Percentiles rank a stretch among this genome's conserved stretches.
phyloP scores from a whole-genome alignment of 441 rosid species.

The Geranium incanum region DNA sequence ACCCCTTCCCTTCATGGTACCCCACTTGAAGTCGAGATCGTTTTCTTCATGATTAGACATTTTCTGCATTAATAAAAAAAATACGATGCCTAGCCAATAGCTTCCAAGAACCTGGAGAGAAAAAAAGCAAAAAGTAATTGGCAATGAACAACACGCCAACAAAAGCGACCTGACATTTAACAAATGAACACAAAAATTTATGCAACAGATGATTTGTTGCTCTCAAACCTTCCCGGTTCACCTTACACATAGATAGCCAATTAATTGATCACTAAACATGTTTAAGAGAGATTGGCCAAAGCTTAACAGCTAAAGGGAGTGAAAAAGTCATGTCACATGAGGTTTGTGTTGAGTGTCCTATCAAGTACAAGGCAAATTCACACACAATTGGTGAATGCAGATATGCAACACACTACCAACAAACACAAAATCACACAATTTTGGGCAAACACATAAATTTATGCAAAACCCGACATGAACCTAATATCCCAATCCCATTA shows the following conservation, averaged over 20 bases:
- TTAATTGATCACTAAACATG: background rate
- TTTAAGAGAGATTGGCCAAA: background rate
- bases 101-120: background rate
- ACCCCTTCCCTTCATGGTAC: constrained; percentile 26
- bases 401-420: background rate
- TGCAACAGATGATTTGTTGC: background rate
- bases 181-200: background rate
- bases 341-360: background rate
- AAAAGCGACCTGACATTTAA: background rate
- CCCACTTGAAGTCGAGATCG: constrained; percentile 36
- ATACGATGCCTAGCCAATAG: background rate
- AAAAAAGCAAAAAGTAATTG: background rate
- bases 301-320: background rate
- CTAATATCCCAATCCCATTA: no score
- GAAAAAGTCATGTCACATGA: constrained; percentile 3
- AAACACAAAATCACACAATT: background rate
- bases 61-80: background rate
- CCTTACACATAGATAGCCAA: background rate
- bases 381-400: background rate
- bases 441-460: background rate
- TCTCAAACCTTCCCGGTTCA: background rate
- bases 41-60: constrained; percentile 23
- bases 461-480: no score
- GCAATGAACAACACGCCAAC: background rate
- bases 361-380: background rate